A percentile compares a stretch with the other conserved stretches of the same genome.
Evolutionary conservation across 164 flowering plant genomes (phyloP).

Genomic region (Malania oleifera): DNA sequence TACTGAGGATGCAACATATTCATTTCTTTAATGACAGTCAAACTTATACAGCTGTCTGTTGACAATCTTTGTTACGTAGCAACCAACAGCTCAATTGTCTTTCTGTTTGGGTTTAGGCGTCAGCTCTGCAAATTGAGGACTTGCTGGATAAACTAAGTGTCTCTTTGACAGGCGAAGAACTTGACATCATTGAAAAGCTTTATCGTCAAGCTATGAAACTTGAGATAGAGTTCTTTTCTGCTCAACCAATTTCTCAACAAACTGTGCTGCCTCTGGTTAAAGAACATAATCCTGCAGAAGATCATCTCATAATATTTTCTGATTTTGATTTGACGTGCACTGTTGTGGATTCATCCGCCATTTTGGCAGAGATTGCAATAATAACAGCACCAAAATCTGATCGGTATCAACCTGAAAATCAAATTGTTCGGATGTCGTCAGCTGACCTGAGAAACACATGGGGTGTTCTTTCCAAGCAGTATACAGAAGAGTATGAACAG

Average conservation of each 20-base stretch:
- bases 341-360: conserved; percentile 89
- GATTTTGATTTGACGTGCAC: conserved; percentile 98
- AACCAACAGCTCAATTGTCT: conserved; percentile 14
- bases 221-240: conserved; percentile 74
- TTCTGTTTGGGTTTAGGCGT: conserved; percentile 43
- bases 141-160: conserved; percentile 89
- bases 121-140: conserved; percentile 72
- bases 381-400: conserved; percentile 76
- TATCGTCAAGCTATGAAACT: conserved; percentile 89
- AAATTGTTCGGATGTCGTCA: conserved; percentile 56
- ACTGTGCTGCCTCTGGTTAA: conserved; percentile 64
- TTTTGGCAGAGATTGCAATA: conserved; percentile 94
- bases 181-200: conserved; percentile 84
- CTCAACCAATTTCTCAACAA: conserved; percentile 63
- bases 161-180: conserved; percentile 93
- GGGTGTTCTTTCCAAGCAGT: conserved; percentile 69
- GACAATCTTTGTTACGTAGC: conserved; percentile 3
- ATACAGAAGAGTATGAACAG: conserved; percentile 86
- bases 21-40: neutral
- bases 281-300: conserved; percentile 43
- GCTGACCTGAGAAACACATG: conserved; percentile 73
- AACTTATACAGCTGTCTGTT: conserved; percentile 4
- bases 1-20: neutral
- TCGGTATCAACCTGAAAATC: conserved; percentile 35
- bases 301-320: conserved; percentile 62